Base-by-base conservation (phyloP, 2,329 filamentous ascomycete genomes). In the Fusarium sp. region DNA sequence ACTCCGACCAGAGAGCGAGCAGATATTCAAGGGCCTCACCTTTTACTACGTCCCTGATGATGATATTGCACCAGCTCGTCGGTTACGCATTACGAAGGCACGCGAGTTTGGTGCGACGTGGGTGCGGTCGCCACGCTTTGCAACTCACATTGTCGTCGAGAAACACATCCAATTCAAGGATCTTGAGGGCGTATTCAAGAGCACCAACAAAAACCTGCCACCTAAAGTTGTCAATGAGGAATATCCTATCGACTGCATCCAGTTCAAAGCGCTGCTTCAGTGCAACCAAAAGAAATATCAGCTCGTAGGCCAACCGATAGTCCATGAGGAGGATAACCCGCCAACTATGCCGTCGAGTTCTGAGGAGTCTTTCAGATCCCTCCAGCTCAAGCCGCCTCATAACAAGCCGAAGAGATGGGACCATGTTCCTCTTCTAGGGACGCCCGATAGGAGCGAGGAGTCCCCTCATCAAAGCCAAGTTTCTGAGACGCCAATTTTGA, bases 21-120 rank as follows among this genome's bases (percentile, higher is more conserved):
- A 87, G 69, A 84, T 92, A 7, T 90, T 94, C 75, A 84, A 81
- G 44, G 85, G 80, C 0, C 77, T 92, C n/a, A 77, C 80, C 0
- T 91, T 94, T 68, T 92, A 89, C 79, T 97, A 96, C 76, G 88
- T 97, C 7, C 95, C 94, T 0, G 92, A 96, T 69, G 88, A 94
- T 67, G 91, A 95, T 67, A 85, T 92, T 46, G 88, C 90, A 33
- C 86, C 87, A 13, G 83, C 87, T 9, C 87, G 94, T 39, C 88
- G 87, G 56, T 79, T 90, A 60, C 89, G 92, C 6, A 97, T 98
- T 53, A 86, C 86, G 31, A 94, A 91, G 76, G 90, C 92, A 0
- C 85, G 88, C 52, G 89, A 94, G 73, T 90, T 90, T 76, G 95
- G 95, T 43, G 95, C 91, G 2, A 81, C 77, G 1, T 96, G 94